Conservation (phyloP, 345 rosid genomes). For the Camelina neglecta region DNA sequence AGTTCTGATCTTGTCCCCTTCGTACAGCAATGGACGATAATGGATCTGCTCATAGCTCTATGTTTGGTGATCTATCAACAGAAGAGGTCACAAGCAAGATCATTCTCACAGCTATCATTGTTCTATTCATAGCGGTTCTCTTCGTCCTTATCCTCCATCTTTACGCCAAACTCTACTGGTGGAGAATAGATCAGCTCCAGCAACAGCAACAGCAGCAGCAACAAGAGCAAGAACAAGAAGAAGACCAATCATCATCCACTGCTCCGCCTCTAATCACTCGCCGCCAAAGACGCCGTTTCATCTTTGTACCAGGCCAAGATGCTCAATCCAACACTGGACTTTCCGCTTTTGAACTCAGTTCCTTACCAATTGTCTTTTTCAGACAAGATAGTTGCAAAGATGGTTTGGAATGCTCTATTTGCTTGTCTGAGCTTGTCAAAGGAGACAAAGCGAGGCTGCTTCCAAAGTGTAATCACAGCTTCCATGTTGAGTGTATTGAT, state of each 20-base stretch:
- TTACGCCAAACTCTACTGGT: constrained; percentile 91
- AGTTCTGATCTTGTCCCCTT: constrained; percentile 4
- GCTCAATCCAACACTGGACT: constrained; percentile 55
- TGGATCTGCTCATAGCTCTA: constrained; percentile 36
- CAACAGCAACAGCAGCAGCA: constrained; percentile 31
- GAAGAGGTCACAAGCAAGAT: constrained; percentile 69
- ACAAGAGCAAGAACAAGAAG: constrained; percentile 14
- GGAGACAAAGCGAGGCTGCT: constrained; percentile 79
- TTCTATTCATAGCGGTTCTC: constrained; percentile 65
- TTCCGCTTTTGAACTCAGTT: constrained; percentile 55
- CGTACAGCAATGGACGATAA: constrained; percentile 51
- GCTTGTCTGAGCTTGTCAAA: constrained; percentile 75
- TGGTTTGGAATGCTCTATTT: constrained; percentile 80
- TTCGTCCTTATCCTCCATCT: constrained; percentile 78
- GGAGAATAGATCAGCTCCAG: constrained; percentile 65
- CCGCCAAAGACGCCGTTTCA: constrained; percentile 62
- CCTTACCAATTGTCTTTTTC: constrained; percentile 66
- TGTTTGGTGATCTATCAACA: constrained; percentile 47
- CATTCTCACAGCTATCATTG: constrained; percentile 64
- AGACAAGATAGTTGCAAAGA: constrained; percentile 59
- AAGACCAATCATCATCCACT: constrained; percentile 2
- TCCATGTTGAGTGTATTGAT: constrained; percentile 92
- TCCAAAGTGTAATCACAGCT: constrained; percentile 82
- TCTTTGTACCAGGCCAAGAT: constrained; percentile 67
- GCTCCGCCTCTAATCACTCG: constrained; percentile 46